Evolutionary conservation across 1,284 basidiomycete species (phyloP).

Genomic region (Irpex sp.): DNA sequence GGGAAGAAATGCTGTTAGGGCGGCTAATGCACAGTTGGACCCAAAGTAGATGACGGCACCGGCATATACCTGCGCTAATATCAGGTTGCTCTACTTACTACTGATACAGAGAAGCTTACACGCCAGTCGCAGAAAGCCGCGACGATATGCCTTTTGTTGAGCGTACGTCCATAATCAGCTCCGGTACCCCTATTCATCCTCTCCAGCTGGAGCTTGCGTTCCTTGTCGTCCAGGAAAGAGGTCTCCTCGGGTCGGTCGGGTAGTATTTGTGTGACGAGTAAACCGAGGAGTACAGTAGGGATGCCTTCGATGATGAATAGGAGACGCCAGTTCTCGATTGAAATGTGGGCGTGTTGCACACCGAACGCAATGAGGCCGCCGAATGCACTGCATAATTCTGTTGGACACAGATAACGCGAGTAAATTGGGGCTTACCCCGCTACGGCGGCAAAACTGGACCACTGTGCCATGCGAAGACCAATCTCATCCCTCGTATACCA

Average conservation of each 20-base stretch:
- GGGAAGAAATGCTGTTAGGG: conserved; percentile 80
- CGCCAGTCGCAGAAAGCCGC: conserved; percentile 73
- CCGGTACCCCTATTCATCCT: conserved; percentile 71
- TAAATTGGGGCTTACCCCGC: conserved; percentile 39
- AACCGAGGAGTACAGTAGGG: conserved; percentile 66
- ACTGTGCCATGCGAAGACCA: conserved; percentile 70
- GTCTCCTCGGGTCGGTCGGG: conserved; percentile 80
- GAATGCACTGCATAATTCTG: conserved; percentile 41
- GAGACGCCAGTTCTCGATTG: conserved; percentile 59
- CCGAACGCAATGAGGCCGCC: conserved; percentile 75
- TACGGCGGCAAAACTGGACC: conserved; percentile 80
- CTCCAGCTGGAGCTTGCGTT: conserved; percentile 70
- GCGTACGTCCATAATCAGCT: conserved; percentile 60
- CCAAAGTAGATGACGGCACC: conserved; percentile 75
- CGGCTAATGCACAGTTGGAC: conserved; percentile 75
- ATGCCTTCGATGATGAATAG: conserved; percentile 78
- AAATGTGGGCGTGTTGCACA: conserved; percentile 50
- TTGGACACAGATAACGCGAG: background rate
- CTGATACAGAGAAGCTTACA: conserved; percentile 27
- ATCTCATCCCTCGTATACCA: conserved; percentile 75
- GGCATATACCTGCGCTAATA: conserved; percentile 46
- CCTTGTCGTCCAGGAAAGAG: conserved; percentile 62
- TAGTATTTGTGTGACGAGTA: conserved; percentile 61
- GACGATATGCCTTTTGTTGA: conserved; percentile 62
- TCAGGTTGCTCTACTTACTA: background rate